phyloP scores from a whole-genome alignment of 2,329 filamentous ascomycete genomes.

The Sarocladium brachiariae region DNA sequence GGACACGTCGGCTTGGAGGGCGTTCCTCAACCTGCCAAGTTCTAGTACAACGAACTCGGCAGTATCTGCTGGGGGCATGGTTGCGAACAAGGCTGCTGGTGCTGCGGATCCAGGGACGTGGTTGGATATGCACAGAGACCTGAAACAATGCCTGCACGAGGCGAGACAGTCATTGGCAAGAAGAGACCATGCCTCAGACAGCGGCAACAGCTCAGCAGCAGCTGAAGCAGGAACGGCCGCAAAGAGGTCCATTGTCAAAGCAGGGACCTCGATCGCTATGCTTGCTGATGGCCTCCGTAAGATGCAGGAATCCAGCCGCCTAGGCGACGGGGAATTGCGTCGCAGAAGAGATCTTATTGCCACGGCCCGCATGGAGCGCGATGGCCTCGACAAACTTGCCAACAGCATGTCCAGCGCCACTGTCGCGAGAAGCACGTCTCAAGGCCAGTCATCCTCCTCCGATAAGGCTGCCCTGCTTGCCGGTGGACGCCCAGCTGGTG shows the following conservation, averaged over 20 bases:
- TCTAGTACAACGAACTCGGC: constrained; percentile 41
- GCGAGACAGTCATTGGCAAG: constrained; percentile 63
- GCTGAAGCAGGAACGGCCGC: constrained; percentile 65
- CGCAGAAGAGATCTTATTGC: constrained; percentile 64
- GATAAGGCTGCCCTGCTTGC: constrained; percentile 44
- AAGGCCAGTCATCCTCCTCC: constrained; percentile 40
- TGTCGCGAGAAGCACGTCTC: constrained; percentile 34
- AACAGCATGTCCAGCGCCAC: constrained; percentile 39
- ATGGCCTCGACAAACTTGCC: constrained; percentile 67
- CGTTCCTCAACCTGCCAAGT: constrained; percentile 64
- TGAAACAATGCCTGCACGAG: constrained; percentile 58
- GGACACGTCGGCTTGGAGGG: constrained; percentile 63
- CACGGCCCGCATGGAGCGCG: constrained; percentile 64
- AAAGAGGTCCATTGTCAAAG: constrained; percentile 65
- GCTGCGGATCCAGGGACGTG: constrained; percentile 60
- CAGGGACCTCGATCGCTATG: constrained; percentile 54
- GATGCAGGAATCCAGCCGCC: constrained; percentile 44
- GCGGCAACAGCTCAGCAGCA: constrained; percentile 34
- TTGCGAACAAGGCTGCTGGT: constrained; percentile 30
- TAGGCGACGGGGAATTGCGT: constrained; percentile 70
- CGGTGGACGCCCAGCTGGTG: constrained; percentile 33
- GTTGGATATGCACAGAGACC: constrained; percentile 68
- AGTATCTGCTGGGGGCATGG: constrained; percentile 38
- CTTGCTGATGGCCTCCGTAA: constrained; percentile 59
- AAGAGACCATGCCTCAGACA: constrained; percentile 48